phyloP scores from a whole-genome alignment of 164 flowering plant genomes.

The Chimonanthus salicifolius region DNA sequence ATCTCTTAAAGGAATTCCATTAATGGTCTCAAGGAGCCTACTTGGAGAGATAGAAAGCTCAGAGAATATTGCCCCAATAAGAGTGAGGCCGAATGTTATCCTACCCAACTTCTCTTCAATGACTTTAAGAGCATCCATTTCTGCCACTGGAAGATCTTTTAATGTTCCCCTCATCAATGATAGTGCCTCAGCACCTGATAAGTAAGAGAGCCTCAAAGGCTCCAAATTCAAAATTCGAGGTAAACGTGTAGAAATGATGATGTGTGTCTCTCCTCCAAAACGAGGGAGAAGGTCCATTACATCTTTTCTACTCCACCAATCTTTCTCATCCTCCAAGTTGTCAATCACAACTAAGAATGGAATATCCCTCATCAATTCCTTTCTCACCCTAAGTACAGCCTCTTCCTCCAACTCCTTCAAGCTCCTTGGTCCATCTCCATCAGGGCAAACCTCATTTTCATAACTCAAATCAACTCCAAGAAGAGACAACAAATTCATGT shows the following conservation, averaged over 20 bases:
- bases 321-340: conserved; percentile 83
- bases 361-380: conserved; percentile 77
- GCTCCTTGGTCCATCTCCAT: conserved; percentile 48
- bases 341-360: conserved; percentile 81
- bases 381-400: conserved; percentile 61
- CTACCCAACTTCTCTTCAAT: conserved; percentile 82
- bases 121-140: conserved; percentile 54
- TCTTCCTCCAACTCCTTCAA: conserved; percentile 88
- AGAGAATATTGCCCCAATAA: conserved; percentile 56
- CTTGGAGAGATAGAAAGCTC: conserved; percentile 72
- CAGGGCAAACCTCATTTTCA: conserved; percentile 36
- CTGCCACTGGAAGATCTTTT: conserved; percentile 48
- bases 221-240: conserved; percentile 70
- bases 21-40: conserved; percentile 64
- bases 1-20: conserved; percentile 63
- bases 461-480: conserved; percentile 71
- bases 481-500: conserved; percentile 65
- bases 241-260: conserved; percentile 71
- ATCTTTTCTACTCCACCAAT: conserved; percentile 85
- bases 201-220: conserved; percentile 69
- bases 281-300: conserved; percentile 95
- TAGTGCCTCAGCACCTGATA: conserved; percentile 81
- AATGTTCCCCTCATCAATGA: conserved; percentile 65
- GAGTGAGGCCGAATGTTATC: conserved; percentile 74
- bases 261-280: conserved; percentile 85